Percentiles rank a stretch among this genome's conserved stretches.
phyloP scores from a whole-genome alignment of 805 yeast species.

The Starmera quercuum region DNA sequence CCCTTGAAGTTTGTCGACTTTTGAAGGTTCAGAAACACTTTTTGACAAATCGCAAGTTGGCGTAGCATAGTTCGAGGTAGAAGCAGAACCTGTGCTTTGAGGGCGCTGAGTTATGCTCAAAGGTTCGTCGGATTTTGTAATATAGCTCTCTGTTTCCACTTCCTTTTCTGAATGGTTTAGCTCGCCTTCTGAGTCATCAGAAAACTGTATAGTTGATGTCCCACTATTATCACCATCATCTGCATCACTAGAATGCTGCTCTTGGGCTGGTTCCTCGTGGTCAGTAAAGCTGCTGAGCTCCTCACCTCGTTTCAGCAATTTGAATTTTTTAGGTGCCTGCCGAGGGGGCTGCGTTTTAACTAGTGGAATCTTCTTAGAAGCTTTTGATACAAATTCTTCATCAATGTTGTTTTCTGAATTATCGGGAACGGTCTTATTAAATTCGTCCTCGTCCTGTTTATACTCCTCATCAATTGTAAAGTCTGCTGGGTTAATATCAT shows the following conservation, averaged over 20 bases:
- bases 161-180: not conserved
- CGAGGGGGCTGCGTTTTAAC: no score
- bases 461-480: conserved; percentile 18
- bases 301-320: conserved; percentile 30
- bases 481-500: conserved; percentile 14
- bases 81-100: no score
- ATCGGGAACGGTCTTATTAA: conserved; percentile 7
- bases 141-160: not conserved
- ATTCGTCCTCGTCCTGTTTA: conserved; percentile 7
- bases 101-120: not conserved
- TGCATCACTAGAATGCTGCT: not conserved
- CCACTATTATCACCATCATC: conserved; percentile 5
- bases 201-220: conserved; percentile 14
- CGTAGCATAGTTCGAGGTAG: not conserved
- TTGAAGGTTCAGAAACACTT: not conserved
- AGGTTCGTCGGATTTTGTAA: no score
- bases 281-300: conserved; percentile 14
- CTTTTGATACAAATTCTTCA: conserved; percentile 2
- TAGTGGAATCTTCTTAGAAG: no score
- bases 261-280: not conserved
- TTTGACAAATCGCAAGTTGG: conserved; percentile 1
- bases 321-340: conserved; percentile 22
- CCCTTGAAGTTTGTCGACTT: not conserved
- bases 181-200: conserved; percentile 10
- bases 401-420: conserved; percentile 4